Base-by-base conservation (phyloP, 495 filamentous ascomycete genomes). In the Penicillium roqueforti region DNA sequence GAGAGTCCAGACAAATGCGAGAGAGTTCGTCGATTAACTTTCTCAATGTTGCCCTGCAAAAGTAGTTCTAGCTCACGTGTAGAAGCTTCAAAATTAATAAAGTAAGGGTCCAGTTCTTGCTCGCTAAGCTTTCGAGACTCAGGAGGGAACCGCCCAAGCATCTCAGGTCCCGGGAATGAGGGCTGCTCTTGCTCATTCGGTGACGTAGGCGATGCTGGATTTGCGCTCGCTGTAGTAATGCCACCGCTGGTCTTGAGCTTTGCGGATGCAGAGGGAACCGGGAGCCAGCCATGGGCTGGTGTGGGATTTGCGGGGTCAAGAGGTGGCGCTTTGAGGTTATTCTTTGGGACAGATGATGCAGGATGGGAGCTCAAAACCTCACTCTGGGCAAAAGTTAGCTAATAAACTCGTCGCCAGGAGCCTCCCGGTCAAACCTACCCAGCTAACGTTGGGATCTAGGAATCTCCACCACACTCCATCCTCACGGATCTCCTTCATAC, bases 391-490 rank as follows among this genome's bases (percentile, higher is more conserved):
- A 41, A 26, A 0, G 29, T 49, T 11, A 22, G n/a, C 22, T 7
- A 48, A 59, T 82, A 11, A 45, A 29, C n/a, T 65, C 78, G 72
- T 51, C 40, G 37, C 42, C 39, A 29, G 43, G 36, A 48, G 19
- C 11, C 20, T 44, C 22, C 31, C 16, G 18, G 47, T 38, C 16
- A 18, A 47, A 68, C 68, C 37, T 71, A 97, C 92, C 93, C 93
- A 98, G 85, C 93, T 98, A 18, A 92, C 89, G 68, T 98, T 97
- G 4, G 93, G 92, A 63, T 98, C 93, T 10, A 98, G 76, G 64
- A 98, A 98, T 56, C 89, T 87, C 89, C 92, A 96, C 84, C 91
- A 95, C 13, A 97, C 91, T 6, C 91, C 92, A 66, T 97, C 95
- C 52, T 95, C 88, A 26, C 88, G 81, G 34, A 98, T 85, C 54